Percentiles rank a stretch among this genome's conserved stretches.
Conservation (phyloP, 441 rosid species). For the Iberis amara region DNA sequence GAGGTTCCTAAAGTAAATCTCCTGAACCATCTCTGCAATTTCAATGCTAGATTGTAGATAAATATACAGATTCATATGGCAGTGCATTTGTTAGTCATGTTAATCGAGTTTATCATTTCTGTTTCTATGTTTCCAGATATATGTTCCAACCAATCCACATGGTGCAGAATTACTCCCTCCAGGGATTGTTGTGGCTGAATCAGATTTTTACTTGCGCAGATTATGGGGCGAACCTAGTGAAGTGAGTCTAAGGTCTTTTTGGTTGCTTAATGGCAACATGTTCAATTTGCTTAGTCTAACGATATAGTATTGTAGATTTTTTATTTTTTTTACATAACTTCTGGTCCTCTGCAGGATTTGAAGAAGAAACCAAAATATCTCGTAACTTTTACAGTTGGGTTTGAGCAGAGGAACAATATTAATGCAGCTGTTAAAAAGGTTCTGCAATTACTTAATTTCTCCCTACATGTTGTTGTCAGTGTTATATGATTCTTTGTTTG, state of each 20-base stretch:
- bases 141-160: not conserved
- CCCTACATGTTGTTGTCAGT: too few relatives aligned
- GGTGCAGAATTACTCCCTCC: not conserved
- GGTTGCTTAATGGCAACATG: not conserved
- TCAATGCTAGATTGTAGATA: too few relatives aligned
- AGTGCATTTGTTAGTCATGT: not conserved
- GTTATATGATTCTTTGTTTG: not conserved
- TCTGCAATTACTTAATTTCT: not conserved
- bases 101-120: not conserved
- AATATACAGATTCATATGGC: not conserved
- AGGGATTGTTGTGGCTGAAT: not conserved
- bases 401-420: not conserved
- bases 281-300: not conserved
- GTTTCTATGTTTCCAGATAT: not conserved
- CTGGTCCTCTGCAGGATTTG: not conserved
- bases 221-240: not conserved
- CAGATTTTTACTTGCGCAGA: not conserved
- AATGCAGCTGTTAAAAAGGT: not conserved
- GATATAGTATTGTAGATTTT: not conserved
- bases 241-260: not conserved
- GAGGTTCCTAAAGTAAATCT: too few relatives aligned
- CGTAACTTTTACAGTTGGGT: not conserved
- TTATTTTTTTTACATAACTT: too few relatives aligned
- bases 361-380: not conserved
- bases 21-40: too few relatives aligned